Evolutionary conservation across 805 yeast genomes (phyloP), one percentile per base, ranked within the genome.

Genomic region (Lipomyces yamanashiensis): DNA sequence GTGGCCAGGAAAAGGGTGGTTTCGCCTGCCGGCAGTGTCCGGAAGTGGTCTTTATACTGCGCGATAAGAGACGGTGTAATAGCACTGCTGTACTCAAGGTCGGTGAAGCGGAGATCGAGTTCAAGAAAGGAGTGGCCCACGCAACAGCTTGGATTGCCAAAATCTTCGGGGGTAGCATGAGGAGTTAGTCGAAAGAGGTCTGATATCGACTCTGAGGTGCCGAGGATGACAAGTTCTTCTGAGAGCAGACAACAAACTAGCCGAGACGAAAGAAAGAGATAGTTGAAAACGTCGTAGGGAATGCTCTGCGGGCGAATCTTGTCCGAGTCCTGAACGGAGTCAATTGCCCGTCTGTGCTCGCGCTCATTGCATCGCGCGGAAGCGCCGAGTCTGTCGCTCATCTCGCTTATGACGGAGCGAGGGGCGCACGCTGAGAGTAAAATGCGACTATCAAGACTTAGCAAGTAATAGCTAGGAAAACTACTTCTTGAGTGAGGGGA

Each of bases 111-210:
- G 8, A 52, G 8, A 4, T 52, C 55, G 17, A 52, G 44, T 33
- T 52, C 55, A 34, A 52, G 45, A 39, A 52, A 39, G 2, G 55
- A 52, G 40, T 52, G 55, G n/a, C 55, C 55, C 36, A 36, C 21
- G 34, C 45, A 37, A 36, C 55, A 52, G 55, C 34, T 19, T 9
- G 55, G 55, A 39, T 52, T 39, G 41, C 15, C 36, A 7, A 2
- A 28, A 39, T 52, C 55, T 13, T 21, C 45, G 1, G 44, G 45
- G 5, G 36, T 13, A 8, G 55, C 55, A 36, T 52, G 44, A 28
- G 55, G 55, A 17, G 55, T 52, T n/a, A 52, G 17, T 7, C 55
- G 55, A 34, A 52, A 52, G n/a, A 52, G 40, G 34, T 52, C 45
- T 4, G 55, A 52, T 4, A 37, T 34, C 1, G 55, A 52, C 55